phyloP scores from a whole-genome alignment of 805 yeast genomes.

The Nakazawaea laoshanensis region DNA sequence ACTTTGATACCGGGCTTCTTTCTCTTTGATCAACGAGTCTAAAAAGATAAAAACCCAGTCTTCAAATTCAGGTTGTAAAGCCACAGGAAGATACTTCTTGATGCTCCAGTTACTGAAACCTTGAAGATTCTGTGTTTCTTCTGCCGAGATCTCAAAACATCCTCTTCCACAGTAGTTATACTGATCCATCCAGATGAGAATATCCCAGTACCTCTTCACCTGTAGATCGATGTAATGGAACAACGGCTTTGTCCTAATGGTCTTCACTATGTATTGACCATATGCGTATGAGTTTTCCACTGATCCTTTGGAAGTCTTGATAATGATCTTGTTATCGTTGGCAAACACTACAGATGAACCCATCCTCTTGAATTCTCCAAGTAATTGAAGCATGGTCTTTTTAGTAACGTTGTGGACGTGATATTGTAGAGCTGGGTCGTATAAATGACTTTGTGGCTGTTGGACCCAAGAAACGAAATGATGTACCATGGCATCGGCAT shows the following conservation, averaged over 20 bases:
- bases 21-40: constrained; percentile 55
- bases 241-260: constrained; percentile 71
- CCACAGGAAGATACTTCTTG: constrained; percentile 59
- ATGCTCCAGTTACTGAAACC: constrained; percentile 75
- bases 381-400: constrained; percentile 71
- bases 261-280: constrained; percentile 73
- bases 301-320: constrained; percentile 65
- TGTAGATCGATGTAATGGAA: constrained; percentile 74
- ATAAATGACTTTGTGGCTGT: constrained; percentile 60
- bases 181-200: constrained; percentile 92
- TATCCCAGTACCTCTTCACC: constrained; percentile 81
- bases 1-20: constrained; percentile 27
- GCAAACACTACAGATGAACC: constrained; percentile 81
- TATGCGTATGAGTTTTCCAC: constrained; percentile 89
- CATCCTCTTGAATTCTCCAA: constrained; percentile 68
- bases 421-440: constrained; percentile 72
- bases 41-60: constrained; percentile 78
- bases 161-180: constrained; percentile 75
- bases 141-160: constrained; percentile 35
- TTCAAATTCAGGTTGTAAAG: constrained; percentile 75
- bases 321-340: constrained; percentile 61
- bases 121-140: constrained; percentile 32
- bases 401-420: constrained; percentile 84
- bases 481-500: constrained; percentile 80
- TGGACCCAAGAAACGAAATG: constrained; percentile 83